Percentiles rank a stretch among this genome's conserved stretches.
phyloP scores from a whole-genome alignment of 495 filamentous ascomycete species.

The Penicillium antarcticum region DNA sequence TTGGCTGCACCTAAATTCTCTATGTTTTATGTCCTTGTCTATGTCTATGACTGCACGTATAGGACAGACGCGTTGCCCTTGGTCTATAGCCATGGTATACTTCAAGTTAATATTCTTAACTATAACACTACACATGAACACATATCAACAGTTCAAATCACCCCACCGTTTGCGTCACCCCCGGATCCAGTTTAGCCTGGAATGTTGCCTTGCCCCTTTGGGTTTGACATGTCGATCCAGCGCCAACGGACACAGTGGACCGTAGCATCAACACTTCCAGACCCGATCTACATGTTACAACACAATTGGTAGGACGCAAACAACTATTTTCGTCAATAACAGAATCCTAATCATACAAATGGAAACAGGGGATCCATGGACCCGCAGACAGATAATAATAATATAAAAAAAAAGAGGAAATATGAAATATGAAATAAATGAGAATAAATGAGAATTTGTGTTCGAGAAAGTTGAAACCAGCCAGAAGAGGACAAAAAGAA shows the following conservation, averaged over 20 bases:
- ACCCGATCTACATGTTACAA: too few relatives aligned
- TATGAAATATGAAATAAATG: not conserved
- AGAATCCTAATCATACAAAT: slow-evolving; percentile 16
- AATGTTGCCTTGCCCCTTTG: slow-evolving; percentile 26
- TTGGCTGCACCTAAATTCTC: too few relatives aligned
- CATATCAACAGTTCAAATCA: too few relatives aligned
- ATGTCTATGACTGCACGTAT: too few relatives aligned
- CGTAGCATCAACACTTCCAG: not conserved
- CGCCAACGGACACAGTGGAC: not conserved
- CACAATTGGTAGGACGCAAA: slow-evolving; percentile 15
- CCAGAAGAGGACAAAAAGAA: not conserved
- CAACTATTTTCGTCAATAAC: slow-evolving; percentile 21
- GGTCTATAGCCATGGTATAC: too few relatives aligned
- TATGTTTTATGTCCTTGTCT: too few relatives aligned
- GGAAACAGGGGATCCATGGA: not conserved
- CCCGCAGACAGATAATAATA: too few relatives aligned
- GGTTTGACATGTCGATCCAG: slow-evolving; percentile 25
- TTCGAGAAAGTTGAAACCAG: not conserved
- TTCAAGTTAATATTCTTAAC: too few relatives aligned
- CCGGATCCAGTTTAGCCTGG: slow-evolving; percentile 35
- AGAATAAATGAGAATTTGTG: not conserved
- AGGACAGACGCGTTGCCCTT: too few relatives aligned
- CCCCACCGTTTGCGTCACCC: slow-evolving; percentile 32
- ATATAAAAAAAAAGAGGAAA: not conserved
- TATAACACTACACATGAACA: too few relatives aligned